Evolutionary conservation across 192 early-diverging fungal genomes (phyloP).

Genomic region (Endogone sp.): DNA sequence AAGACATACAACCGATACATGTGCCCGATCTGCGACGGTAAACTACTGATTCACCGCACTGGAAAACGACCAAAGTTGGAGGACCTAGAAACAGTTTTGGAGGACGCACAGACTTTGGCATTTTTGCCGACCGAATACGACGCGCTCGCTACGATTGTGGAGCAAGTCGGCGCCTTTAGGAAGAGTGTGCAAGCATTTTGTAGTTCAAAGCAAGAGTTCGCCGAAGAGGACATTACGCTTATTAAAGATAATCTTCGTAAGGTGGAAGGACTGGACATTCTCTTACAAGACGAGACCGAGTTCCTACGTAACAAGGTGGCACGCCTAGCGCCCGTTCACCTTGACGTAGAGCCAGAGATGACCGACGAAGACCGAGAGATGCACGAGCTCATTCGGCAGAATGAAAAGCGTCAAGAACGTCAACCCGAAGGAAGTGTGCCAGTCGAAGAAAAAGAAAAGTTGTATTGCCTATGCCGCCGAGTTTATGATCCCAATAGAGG

Average conservation of each 20-base stretch:
- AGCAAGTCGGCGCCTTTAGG: conserved; percentile 4
- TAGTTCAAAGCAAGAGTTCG: conserved; percentile 15
- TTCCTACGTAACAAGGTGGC: background rate
- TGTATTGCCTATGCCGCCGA: conserved; percentile 45
- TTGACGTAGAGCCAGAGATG: background rate
- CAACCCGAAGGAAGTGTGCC: background rate
- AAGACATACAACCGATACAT: conserved; percentile 39
- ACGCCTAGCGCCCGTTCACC: background rate
- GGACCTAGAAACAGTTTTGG: conserved; percentile 31
- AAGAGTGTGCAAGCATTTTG: conserved; percentile 21
- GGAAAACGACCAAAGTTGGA: conserved; percentile 29
- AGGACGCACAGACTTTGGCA: conserved; percentile 32
- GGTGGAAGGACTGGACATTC: background rate
- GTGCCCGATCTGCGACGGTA: conserved; percentile 52
- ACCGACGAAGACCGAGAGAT: background rate
- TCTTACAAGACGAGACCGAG: background rate
- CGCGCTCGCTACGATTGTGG: conserved; percentile 8
- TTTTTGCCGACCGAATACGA: conserved; percentile 38
- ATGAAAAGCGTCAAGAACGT: background rate
- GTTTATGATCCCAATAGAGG: conserved; percentile 23
- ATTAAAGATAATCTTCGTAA: background rate
- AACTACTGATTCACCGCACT: conserved; percentile 19
- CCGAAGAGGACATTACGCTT: background rate
- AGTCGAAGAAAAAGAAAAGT: background rate
- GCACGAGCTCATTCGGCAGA: background rate